Percentiles rank a stretch among this genome's conserved stretches.
Evolutionary conservation across 495 filamentous ascomycete species (phyloP).

Genomic region (Wilcoxina mikolae): DNA sequence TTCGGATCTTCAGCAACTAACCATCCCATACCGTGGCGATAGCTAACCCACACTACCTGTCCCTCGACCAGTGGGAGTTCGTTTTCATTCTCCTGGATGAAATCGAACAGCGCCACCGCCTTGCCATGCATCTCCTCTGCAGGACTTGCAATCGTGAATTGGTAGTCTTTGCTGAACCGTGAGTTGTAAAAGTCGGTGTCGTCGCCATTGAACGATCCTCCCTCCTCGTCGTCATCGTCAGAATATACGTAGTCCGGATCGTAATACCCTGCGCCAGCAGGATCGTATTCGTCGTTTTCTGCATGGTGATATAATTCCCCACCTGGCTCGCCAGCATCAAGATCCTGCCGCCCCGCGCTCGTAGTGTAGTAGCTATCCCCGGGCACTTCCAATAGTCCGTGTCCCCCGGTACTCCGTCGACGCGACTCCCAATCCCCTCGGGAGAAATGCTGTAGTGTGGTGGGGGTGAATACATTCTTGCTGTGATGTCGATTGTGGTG

Average conservation of each 20-base stretch:
- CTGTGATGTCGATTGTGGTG: constrained; percentile 20
- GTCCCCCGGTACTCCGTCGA: constrained; percentile 7
- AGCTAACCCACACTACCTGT: constrained; percentile 91
- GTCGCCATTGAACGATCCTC: constrained; percentile 32
- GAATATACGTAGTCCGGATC: constrained; percentile 17
- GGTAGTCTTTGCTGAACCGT: constrained; percentile 54
- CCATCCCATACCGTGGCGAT: constrained; percentile 92
- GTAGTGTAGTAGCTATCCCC: constrained; percentile 26
- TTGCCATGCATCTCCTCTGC: constrained; percentile 98
- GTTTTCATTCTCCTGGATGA: constrained; percentile 87
- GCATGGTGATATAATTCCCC: constrained; percentile 27
- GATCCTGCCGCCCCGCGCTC: constrained; percentile 22
- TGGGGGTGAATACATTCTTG: constrained; percentile 19
- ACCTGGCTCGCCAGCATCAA: constrained; percentile 25
- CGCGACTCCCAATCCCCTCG: constrained; percentile 1
- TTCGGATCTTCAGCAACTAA: constrained; percentile 92
- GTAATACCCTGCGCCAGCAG: constrained; percentile 16
- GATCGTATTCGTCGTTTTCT: constrained; percentile 17
- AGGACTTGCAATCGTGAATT: constrained; percentile 86
- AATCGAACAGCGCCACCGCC: constrained; percentile 89
- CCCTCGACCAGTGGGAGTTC: constrained; percentile 86
- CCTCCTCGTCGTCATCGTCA: constrained; percentile 29
- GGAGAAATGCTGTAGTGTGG: constrained; percentile 19
- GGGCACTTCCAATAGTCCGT: constrained; percentile 18
- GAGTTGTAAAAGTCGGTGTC: constrained; percentile 19